Base-by-base conservation (phyloP, 2,329 filamentous ascomycete species). In the Capronia epimyces region DNA sequence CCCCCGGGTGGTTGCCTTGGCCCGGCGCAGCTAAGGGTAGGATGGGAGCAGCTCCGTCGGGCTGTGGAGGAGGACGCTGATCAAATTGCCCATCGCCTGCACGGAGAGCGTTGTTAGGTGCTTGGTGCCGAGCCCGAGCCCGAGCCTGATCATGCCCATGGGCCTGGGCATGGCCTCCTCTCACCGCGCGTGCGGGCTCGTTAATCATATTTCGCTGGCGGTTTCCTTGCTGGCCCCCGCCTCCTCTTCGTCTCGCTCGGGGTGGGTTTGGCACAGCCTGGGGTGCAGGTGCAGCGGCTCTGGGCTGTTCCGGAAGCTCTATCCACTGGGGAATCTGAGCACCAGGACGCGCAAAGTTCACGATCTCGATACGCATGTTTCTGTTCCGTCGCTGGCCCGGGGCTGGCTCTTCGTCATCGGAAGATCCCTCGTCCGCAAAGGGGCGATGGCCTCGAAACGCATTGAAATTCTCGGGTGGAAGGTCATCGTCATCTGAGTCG, bases 321-420 rank as follows among this genome's bases (percentile, higher is more conserved):
- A 60, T 55, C 15, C 53, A 50, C 22, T 51, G 58, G n/a, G 46
- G 36, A 52, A 55, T 52, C 24, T 21, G 52, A 32, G 34, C 34
- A 18, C 57, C 55, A 13, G 52, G 46, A n/a, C 56, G 32, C 5
- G 56, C 60, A 44, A 61, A 61, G 36, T 62, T 62, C 37, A 63
- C 55, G 29, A 63, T 66, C 60, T 49, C 62, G 60, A 50, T 65
- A 56, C 36, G 63, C 61, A 20, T 53, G 41, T 46, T 58, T 61
- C 47, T 62, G 62, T 27, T 59, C 58, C 37, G 62, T 59, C 49
- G 67, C 62, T 50, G 65, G 61, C 49, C 65, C 60, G 70, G 70
- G 13, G 70, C 70, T 1, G 69, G 67, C 20, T 52, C 59, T 63
- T 57, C 64, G 56, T 54, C 62, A n/a, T 60, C 55, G 10, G 65